Conservation (phyloP, 2,329 filamentous ascomycete genomes). For the Neocucurbitaria cava region DNA sequence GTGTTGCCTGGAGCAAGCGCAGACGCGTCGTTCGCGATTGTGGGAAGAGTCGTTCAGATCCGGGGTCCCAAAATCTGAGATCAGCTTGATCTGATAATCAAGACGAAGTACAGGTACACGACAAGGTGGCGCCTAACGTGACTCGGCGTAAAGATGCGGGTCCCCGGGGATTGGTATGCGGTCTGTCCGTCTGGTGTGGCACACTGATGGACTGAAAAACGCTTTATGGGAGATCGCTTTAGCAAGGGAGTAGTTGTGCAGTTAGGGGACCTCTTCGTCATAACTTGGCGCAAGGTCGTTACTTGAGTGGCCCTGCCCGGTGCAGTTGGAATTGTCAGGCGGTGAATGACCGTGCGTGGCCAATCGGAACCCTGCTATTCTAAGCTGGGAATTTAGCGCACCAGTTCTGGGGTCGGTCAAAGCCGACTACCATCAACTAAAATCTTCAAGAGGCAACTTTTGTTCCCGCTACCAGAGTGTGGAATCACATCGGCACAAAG, state of each 20-base stretch:
- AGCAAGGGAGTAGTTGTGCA: conserved; percentile 25
- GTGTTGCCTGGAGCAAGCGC: conserved; percentile 22
- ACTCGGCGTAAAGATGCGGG: conserved; percentile 30
- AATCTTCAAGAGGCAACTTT: not conserved
- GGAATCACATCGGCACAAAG: not conserved
- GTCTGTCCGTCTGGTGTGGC: conserved; percentile 18
- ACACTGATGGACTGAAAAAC: conserved; percentile 19
- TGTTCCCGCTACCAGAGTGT: not conserved
- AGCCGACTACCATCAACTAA: conserved; percentile 5
- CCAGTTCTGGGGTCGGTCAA: conserved; percentile 12
- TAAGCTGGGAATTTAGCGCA: conserved; percentile 29
- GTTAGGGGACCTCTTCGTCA: conserved; percentile 24
- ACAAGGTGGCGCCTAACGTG: conserved; percentile 34
- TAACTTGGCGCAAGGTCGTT: conserved; percentile 20
- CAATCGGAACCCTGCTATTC: conserved; percentile 29
- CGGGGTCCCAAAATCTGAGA: conserved; percentile 1
- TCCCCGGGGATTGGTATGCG: conserved; percentile 23
- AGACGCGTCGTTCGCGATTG: conserved; percentile 2
- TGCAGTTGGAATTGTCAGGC: conserved; percentile 21
- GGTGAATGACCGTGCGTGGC: conserved; percentile 25
- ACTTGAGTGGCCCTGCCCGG: conserved; percentile 24
- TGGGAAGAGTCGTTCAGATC: conserved; percentile 1
- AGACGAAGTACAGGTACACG: conserved; percentile 15
- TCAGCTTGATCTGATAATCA: conserved; percentile 22
- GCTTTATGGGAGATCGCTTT: conserved; percentile 23